phyloP scores from a whole-genome alignment of 2,329 filamentous ascomycete genomes.

The Penicillium sumatraense region DNA sequence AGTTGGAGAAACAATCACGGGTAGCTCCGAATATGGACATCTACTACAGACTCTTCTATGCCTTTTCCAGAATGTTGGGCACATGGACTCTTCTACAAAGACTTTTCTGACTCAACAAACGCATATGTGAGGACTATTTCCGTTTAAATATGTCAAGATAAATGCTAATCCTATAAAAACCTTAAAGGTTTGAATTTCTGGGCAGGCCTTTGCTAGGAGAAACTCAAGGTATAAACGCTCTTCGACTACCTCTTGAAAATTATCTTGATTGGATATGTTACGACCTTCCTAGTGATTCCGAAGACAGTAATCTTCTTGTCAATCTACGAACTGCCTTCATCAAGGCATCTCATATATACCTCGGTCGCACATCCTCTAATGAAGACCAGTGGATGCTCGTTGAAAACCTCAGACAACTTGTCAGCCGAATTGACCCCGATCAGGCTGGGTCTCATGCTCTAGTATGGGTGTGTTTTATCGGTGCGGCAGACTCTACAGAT shows the following conservation, averaged over 20 bases:
- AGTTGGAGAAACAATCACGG: conserved; percentile 31
- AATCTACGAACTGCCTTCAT: conserved; percentile 20
- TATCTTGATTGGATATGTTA: conserved; percentile 23
- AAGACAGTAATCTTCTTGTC: conserved; percentile 11
- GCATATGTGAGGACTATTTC: conserved; percentile 15
- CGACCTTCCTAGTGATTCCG: conserved; percentile 16
- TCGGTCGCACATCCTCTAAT: conserved; percentile 19
- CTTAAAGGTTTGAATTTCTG: conserved; percentile 20
- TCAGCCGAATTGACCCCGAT: conserved; percentile 30
- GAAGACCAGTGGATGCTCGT: conserved; percentile 25
- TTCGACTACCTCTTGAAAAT: conserved; percentile 5
- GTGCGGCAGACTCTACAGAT: conserved; percentile 43
- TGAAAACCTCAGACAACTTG: conserved; percentile 37
- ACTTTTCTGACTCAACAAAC: conserved; percentile 23
- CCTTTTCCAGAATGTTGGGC: conserved; percentile 14
- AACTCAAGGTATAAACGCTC: conserved; percentile 12
- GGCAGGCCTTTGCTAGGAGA: conserved; percentile 26
- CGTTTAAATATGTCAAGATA: not conserved
- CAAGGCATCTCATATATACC: conserved; percentile 29
- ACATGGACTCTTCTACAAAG: not conserved
- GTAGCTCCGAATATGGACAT: conserved; percentile 22
- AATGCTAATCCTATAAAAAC: not conserved
- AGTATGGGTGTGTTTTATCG: conserved; percentile 50
- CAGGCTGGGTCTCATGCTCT: conserved; percentile 44
- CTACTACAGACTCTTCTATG: conserved; percentile 22